Evolutionary conservation across 169 alveolate species (phyloP), one percentile per base, ranked within the genome.

Genomic region (Plasmodium yoelii): DNA sequence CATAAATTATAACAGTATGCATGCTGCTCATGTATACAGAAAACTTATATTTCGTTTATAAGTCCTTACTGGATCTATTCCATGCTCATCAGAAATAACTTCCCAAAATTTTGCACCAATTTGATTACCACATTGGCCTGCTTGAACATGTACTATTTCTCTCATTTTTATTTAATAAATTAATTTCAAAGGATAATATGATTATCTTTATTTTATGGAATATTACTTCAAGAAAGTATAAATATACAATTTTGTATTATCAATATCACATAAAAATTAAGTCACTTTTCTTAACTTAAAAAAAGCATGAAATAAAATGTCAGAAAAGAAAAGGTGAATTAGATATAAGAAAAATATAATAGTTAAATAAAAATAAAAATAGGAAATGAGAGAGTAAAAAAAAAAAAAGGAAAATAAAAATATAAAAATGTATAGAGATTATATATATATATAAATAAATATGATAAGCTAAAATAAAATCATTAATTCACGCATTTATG

Each of bases 31-130:
- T 34, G 42, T 3, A 34, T 5, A 34, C 42, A 34, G 42, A 34
- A 34, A 34, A 0, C 42, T 34, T 34, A 34, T 34, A 34, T 34
- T 34, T 1, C 47, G 49, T 42, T 61, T 13, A 19, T 61, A 53
- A 28, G 13, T 69, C 87, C 96, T 94, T 93, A 96, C 98, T 71
- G 98, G 98, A 96, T 97, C 99, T 72, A 98, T 97, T 88, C 99
- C 99, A 88, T 98, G 99, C 91, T 98, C 99, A 88, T 98, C 99
- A 56, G 99, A 98, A 89, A 98, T 98, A 88, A 98, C 99, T 95
- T 98, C 99, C 99, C 99, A 98, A 97, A 98, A 98, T 94, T 98
- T 98, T 96, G 99, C 99, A 88, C 99, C 99, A 71, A 98, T 98
- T 94, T 98, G 99, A 97, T 99, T 98, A 94, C 99, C 99, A 96